Base-by-base conservation (phyloP, 1,284 basidiomycete genomes). In the Moesziomyces antarcticus region DNA sequence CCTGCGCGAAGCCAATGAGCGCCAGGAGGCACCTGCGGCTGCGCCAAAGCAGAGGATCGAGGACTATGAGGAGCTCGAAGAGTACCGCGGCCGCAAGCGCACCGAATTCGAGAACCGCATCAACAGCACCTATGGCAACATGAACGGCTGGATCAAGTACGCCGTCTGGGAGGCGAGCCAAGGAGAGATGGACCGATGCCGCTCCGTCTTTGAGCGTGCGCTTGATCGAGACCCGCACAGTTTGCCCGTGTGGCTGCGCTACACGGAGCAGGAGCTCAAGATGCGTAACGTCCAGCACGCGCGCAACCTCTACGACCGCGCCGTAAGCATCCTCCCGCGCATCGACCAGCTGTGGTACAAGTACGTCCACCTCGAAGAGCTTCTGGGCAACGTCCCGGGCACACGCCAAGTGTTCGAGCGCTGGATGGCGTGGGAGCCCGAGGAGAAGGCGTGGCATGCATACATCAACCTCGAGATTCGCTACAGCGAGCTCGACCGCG, bases 381-480 rank as follows among this genome's bases (percentile, higher is more conserved):
- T 99, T 3, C 88, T 99, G 14, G 92, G 96, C 80, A 99, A 99
- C 82, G 90, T 99, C 40, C 89, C 93, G 1, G 96, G 96, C 30
- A 94, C 95, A 1, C 90, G 96, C 11, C 95, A 98, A 84, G 93
- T 99, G 60, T 99, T 99, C 80, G 97, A 99, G 85, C 89, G 96
- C 49, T 99, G 96, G 96, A 97, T 99, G 94, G 89, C 92, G 73
- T 99, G 97, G 97, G 94, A 99, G 84, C 97, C 97, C 0, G 94
- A 98, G 81, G 97, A 99, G 88, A 98, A 97, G 87, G 94, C 96
- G 7, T 99, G 96, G 97, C 92, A 94, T 82, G 93, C 93, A 13
- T 99, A 97, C 85, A 93, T 99, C 96, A 97, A 87, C 87, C 75
- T 99, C 84, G 97, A 99, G 86, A 90, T 92, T 81, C 89, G 96